Evolutionary conservation across 2,329 filamentous ascomycete species (phyloP).

Genomic region (Karstenula rhodostoma): DNA sequence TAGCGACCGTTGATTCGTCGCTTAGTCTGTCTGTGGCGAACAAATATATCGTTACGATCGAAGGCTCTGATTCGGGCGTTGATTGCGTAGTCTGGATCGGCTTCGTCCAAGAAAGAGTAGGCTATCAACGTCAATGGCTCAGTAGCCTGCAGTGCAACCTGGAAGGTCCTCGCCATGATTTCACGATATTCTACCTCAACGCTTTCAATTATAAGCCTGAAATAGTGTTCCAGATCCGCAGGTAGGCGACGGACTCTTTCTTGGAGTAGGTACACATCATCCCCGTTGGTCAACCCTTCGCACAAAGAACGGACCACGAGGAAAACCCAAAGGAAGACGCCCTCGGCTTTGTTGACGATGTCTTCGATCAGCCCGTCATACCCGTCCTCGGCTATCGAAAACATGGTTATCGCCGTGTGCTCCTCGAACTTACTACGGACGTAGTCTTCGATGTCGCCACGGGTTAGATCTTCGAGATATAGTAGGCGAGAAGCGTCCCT

Average conservation of each 20-base stretch:
- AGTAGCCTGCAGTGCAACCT: no score
- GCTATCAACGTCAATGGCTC: no score
- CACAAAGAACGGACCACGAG: not conserved
- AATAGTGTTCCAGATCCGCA: not conserved
- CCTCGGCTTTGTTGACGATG: not conserved
- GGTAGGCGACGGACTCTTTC: not conserved
- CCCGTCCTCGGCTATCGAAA: no score
- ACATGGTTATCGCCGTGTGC: not conserved
- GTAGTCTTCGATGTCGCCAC: slow-evolving; percentile 17
- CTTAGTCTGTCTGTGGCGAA: no score
- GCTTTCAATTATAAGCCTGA: not conserved
- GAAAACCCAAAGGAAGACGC: slow-evolving; percentile 2
- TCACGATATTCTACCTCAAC: not conserved
- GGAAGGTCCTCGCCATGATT: no score
- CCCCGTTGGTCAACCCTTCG: not conserved
- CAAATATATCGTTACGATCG: no score
- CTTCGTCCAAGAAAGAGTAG: no score
- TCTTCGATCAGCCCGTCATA: not conserved
- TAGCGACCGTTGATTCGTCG: no score
- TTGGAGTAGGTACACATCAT: not conserved
- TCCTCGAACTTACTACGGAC: not conserved
- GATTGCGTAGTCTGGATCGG: no score
- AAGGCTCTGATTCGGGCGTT: no score
- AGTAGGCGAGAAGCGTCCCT: not conserved
- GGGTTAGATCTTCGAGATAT: slow-evolving; percentile 17